Evolutionary conservation across 2,329 filamentous ascomycete species (phyloP).

Genomic region (Colletotrichum cordylinicola): DNA sequence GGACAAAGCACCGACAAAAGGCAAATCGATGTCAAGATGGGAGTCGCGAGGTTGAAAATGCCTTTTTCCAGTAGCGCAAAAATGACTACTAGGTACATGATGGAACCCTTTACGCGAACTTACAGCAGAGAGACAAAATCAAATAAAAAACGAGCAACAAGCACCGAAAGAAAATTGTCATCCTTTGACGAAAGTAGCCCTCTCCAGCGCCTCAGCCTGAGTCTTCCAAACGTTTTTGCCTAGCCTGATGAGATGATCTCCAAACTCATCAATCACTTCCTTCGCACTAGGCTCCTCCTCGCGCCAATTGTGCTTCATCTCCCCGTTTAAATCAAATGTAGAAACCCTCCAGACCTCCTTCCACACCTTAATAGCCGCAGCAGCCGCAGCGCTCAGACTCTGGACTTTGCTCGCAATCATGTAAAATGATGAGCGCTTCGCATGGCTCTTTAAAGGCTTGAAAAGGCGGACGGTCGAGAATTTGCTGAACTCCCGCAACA

Average conservation of each 20-base stretch:
- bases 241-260: neutral
- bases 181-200: neutral
- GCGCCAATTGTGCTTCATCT: neutral
- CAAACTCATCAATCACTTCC: neutral
- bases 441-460: constrained; percentile 48
- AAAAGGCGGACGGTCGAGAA: constrained; percentile 46
- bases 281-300: neutral
- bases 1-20: neutral
- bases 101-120: neutral
- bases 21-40: neutral
- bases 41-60: neutral
- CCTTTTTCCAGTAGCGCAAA: neutral
- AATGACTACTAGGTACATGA: neutral
- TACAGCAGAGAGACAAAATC: neutral
- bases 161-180: neutral
- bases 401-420: constrained; percentile 51
- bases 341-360: constrained; percentile 42
- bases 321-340: constrained; percentile 30
- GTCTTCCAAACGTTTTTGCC: neutral
- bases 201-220: neutral
- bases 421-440: constrained; percentile 56
- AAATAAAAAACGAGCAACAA: neutral
- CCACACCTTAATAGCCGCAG: constrained; percentile 42
- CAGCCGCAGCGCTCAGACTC: constrained; percentile 33
- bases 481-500: constrained; percentile 45